Conservation (phyloP, 2,329 filamentous ascomycete species). For the Tolypocladium pustulatum region DNA sequence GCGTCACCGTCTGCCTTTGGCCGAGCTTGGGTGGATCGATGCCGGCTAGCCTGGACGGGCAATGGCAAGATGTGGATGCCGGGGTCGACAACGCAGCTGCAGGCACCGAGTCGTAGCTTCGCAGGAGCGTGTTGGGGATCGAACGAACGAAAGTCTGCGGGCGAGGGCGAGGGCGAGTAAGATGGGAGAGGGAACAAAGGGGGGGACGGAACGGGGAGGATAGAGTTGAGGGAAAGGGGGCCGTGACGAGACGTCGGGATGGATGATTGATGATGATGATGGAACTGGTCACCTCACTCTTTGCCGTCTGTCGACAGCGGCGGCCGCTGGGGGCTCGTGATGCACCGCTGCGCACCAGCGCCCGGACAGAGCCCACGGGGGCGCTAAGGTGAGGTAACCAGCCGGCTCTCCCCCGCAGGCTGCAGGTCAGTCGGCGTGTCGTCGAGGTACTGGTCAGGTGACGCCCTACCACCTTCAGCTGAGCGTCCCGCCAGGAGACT, state of each 20-base stretch:
- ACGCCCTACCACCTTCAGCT: not conserved
- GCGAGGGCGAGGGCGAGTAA: not conserved
- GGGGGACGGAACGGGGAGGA: not conserved
- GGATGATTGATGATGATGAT: not conserved
- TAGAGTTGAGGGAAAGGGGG: not conserved
- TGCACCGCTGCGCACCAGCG: not conserved
- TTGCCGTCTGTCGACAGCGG: not conserved
- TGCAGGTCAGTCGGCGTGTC: not conserved
- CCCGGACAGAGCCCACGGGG: not conserved
- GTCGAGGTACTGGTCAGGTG: not conserved
- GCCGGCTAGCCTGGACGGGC: not conserved
- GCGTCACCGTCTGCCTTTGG: constrained; percentile 1
- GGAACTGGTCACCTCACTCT: not conserved
- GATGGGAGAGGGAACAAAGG: not conserved
- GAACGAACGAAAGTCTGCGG: not conserved
- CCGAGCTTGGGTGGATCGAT: not conserved
- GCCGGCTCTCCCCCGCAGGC: not conserved
- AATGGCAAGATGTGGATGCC: not conserved
- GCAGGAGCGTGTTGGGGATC: not conserved
- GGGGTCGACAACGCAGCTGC: not conserved
- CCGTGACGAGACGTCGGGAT: not conserved
- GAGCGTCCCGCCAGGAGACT: not conserved
- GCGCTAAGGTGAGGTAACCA: too few relatives aligned
- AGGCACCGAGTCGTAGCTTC: not conserved
- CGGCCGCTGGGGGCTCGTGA: not conserved